Conservation (phyloP, 2,329 filamentous ascomycete species). For the Pyrenophora teres region DNA sequence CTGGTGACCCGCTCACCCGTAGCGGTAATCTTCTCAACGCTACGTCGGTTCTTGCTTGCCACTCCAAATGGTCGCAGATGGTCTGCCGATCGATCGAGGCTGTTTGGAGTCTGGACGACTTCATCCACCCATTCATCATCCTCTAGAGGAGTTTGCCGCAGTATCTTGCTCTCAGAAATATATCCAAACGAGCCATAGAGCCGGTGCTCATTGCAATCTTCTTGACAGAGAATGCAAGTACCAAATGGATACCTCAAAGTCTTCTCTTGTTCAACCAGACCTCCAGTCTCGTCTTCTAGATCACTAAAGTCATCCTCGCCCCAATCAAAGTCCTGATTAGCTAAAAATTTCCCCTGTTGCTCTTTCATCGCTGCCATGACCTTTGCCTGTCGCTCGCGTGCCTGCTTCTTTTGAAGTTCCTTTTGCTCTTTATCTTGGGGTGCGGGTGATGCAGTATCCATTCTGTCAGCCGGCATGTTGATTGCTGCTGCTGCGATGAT, state of each 20-base stretch:
- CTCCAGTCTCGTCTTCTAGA: slow-evolving; percentile 66
- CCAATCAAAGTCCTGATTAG: slow-evolving; percentile 88
- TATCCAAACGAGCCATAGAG: slow-evolving; percentile 94
- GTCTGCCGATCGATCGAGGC: slow-evolving; percentile 84
- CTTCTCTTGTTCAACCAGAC: slow-evolving; percentile 67
- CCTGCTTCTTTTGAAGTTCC: slow-evolving; percentile 87
- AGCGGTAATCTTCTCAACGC: slow-evolving; percentile 74
- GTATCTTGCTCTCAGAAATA: slow-evolving; percentile 80
- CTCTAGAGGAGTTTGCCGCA: slow-evolving; percentile 82
- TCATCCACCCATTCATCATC: slow-evolving; percentile 86
- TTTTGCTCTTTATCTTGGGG: slow-evolving; percentile 72
- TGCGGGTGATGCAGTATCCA: slow-evolving; percentile 83
- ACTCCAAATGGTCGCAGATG: slow-evolving; percentile 86
- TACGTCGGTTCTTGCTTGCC: slow-evolving; percentile 80
- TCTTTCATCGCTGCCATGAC: slow-evolving; percentile 99
- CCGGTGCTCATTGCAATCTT: slow-evolving; percentile 86
- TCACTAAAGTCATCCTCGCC: slow-evolving; percentile 81
- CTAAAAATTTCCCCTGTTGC: slow-evolving; percentile 93
- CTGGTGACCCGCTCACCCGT: slow-evolving; percentile 71
- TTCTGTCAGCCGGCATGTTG: slow-evolving; percentile 71
- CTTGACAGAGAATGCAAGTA: slow-evolving; percentile 94
- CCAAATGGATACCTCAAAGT: slow-evolving; percentile 90
- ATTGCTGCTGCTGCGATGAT: slow-evolving; percentile 65
- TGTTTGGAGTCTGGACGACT: slow-evolving; percentile 75
- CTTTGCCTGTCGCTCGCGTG: slow-evolving; percentile 83